Base-by-base conservation (phyloP, 1,284 basidiomycete genomes). In the Agaricales sp. region DNA sequence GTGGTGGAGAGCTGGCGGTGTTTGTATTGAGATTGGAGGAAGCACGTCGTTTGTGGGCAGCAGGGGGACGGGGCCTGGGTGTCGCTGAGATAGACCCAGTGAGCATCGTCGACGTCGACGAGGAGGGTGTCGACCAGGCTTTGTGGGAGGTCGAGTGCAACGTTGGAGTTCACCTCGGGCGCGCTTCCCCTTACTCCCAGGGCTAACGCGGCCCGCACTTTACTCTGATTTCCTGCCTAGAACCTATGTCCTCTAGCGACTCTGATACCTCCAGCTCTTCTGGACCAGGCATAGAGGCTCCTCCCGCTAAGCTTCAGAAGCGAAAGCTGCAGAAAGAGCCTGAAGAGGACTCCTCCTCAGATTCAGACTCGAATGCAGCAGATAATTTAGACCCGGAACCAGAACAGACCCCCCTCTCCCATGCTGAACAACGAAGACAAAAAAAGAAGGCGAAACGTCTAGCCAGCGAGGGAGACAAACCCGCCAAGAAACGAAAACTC, bases 371-470 rank as follows among this genome's bases (percentile, higher is more conserved):
- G 13, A 53, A 58, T 11, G 54, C 44, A 43, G 50, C 26, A 37
- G 21, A 16, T 30, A 14, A 30, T 14, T 30, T 14, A 30, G 37
- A 47, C 41, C 51, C 54, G 6, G 50, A 49, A 12, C 37, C 45
- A 19, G 55, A 55, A 3, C 56, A 57, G 12, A 71, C 73, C 16
- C 79, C 77, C 3, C 72, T 87, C 50, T 89, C 86, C 2, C 86
- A 87, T 61, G 82, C 82, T 11, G 81, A 86, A 61, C 74, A 72
- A 51, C 71, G 85, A 43, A 71, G 73, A 47, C 75, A 79, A 62
- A 84, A 78, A 65, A 77, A 73, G 18, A 4, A 13, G 13, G 61
- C 73, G 66, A 70, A 49, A 63, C 24, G 44, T 12, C 24, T 22
- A 8, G 21, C 39, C 54, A 52, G 19, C 56, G 48, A 39, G 51